Base-by-base conservation (phyloP, 768 basidiomycete species). In the Tulasnella sp. region DNA sequence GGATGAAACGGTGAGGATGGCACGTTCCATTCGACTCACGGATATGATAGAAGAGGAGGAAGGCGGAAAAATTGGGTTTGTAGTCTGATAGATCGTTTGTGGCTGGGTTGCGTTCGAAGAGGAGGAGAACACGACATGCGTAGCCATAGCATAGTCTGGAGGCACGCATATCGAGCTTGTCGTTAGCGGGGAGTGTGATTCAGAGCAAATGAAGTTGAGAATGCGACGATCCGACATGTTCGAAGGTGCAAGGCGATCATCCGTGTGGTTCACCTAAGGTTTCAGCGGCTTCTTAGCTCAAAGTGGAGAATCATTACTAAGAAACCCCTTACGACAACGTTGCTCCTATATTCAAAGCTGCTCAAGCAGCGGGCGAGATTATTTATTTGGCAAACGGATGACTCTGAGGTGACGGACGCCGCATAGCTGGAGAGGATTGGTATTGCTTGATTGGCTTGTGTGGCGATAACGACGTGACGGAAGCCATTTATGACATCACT, bases 381-480 rank as follows among this genome's bases (percentile, higher is more conserved):
- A 61, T 84, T 84, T 82, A 42, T 46, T 29, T 40, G 61, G 5
- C 61, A 26, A 35, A 15, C 75, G 32, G 83, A 84, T 73, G 84
- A 84, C 80, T 67, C 13, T 18, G 61, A 67, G 10, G 61, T 11
- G 2, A 90, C 82, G 16, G 86, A 85, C 18, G 85, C 79, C 1
- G 84, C 82, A 80, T 89, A 90, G 0, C 86, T 85, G 0, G 83
- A 82, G 18, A 93, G 83, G 5, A 93, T 83, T 6, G 86, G 85
- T 18, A 85, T 83, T 18, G 91, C 92, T 39, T 89, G 88, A 71
- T 88, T 88, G 7, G 92, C 92, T 82, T 93, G 92, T 0, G 93
- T 93, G 6, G 91, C 92, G 72, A 93, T 86, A 7, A 93, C 84
- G 78, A 95, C 84, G 81, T 91, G 90, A 72, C 89, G 87, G 81